Conservation (phyloP, 2,329 filamentous ascomycete species). For the Aureobasidium melanogenum region DNA sequence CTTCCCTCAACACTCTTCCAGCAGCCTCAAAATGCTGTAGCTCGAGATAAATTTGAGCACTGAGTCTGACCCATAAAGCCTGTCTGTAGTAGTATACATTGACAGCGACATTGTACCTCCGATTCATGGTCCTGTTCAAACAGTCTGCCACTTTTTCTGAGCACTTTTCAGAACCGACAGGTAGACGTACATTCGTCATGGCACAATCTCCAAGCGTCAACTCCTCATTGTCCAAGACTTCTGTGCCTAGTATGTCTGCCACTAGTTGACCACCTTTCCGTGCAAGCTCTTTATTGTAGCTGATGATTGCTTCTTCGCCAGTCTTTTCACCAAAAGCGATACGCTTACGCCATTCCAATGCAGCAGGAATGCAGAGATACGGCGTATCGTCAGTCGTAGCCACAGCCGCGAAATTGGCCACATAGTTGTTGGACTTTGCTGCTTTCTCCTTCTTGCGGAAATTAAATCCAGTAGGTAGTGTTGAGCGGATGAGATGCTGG, state of each 20-base stretch:
- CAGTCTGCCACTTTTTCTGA: conserved; percentile 30
- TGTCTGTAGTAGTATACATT: conserved; percentile 52
- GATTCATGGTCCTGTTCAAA: conserved; percentile 33
- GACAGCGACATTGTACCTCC: conserved; percentile 63
- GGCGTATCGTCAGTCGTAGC: conserved; percentile 53
- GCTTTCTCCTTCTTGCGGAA: conserved; percentile 18
- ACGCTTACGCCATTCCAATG: conserved; percentile 52
- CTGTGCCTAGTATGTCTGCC: conserved; percentile 57
- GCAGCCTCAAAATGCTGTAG: conserved; percentile 67
- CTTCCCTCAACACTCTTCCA: conserved; percentile 27
- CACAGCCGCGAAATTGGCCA: conserved; percentile 9
- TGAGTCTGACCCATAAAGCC: conserved; percentile 62
- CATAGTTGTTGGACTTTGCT: conserved; percentile 37
- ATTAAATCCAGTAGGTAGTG: conserved; percentile 70
- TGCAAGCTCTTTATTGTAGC: conserved; percentile 56
- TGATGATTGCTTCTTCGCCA: conserved; percentile 61
- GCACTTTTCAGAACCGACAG: conserved; percentile 40
- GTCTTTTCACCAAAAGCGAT: background rate
- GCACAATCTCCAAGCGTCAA: conserved; percentile 39
- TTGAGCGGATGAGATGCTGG: conserved; percentile 64
- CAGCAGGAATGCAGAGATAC: conserved; percentile 64
- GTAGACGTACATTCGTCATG: conserved; percentile 66
- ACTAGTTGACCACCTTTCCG: conserved; percentile 52
- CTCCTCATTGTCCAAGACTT: conserved; percentile 59
- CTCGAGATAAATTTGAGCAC: conserved; percentile 78